Conservation (phyloP, 2,329 filamentous ascomycete genomes). For the Colletotrichum cordylinicola region DNA sequence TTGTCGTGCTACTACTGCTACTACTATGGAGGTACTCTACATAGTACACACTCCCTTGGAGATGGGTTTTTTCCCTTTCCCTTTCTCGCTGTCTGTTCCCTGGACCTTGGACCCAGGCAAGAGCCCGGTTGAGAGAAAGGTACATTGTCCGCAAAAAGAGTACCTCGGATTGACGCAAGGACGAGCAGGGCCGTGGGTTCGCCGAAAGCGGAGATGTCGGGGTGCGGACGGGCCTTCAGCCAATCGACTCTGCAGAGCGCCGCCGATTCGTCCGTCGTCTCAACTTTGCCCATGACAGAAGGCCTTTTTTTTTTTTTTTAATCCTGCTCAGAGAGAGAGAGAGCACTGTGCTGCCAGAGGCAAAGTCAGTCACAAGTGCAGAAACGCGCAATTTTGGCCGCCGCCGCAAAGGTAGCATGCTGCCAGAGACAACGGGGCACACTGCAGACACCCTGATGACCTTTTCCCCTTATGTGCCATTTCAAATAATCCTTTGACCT, state of each 20-base stretch:
- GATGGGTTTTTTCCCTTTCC: background rate
- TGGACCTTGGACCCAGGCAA: background rate
- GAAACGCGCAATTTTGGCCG: background rate
- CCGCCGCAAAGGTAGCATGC: background rate
- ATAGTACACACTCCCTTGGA: slow-evolving; percentile 14
- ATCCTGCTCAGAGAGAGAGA: background rate
- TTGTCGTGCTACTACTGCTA: slow-evolving; percentile 10
- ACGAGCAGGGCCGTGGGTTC: slow-evolving; percentile 16
- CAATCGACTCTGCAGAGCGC: slow-evolving; percentile 5
- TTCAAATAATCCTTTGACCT: background rate
- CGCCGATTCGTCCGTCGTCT: slow-evolving; percentile 20
- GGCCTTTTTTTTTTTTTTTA: background rate
- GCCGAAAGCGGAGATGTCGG: slow-evolving; percentile 29
- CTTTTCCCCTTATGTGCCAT: background rate
- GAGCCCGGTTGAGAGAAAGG: background rate
- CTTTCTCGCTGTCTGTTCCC: background rate
- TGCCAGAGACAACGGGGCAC: background rate
- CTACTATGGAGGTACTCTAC: background rate
- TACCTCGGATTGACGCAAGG: slow-evolving; percentile 17
- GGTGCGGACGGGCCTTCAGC: slow-evolving; percentile 13
- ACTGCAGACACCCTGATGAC: slow-evolving; percentile 6
- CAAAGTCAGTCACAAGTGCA: background rate
- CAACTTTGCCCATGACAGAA: slow-evolving; percentile 19
- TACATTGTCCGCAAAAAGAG: background rate
- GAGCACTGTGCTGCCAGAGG: background rate